Evolutionary conservation across 1,139 yeast genomes (phyloP).

Genomic region (Geotrichum cucujoidarum): DNA sequence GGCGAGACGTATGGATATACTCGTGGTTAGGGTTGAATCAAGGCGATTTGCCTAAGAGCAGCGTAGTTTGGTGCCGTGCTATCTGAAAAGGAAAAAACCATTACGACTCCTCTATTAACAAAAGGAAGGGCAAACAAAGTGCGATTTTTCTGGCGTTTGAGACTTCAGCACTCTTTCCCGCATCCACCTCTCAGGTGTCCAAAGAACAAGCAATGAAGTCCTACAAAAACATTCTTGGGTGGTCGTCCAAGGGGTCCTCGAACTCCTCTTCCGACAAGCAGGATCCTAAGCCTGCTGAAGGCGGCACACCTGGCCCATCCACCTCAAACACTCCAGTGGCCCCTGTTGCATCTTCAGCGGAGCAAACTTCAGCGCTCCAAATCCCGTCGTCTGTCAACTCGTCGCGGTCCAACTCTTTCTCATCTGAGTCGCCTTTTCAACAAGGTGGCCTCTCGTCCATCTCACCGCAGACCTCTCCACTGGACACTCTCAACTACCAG

Average conservation of each 20-base stretch:
- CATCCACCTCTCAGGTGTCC: background rate
- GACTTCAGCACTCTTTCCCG: background rate
- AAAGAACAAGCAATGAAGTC: constrained; percentile 11
- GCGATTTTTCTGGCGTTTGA: background rate
- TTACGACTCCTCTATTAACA: no score
- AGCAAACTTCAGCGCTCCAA: background rate
- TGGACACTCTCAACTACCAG: background rate
- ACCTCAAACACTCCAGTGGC: background rate
- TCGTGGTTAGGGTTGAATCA: no score
- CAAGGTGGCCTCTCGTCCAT: background rate
- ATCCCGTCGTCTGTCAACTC: background rate
- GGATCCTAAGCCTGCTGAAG: background rate
- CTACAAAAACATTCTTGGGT: constrained; percentile 4
- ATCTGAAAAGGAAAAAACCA: no score
- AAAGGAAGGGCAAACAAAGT: no score
- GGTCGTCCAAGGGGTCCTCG: constrained; percentile 5
- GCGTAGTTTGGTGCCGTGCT: no score
- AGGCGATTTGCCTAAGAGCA: no score
- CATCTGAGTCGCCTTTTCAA: background rate
- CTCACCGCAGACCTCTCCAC: background rate
- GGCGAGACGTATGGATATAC: no score
- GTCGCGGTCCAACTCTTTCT: background rate
- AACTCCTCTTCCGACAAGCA: background rate
- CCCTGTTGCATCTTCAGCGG: background rate
- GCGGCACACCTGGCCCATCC: background rate